phyloP scores from a whole-genome alignment of 1,284 basidiomycete genomes.

The Lignosus rhinocerotis region DNA sequence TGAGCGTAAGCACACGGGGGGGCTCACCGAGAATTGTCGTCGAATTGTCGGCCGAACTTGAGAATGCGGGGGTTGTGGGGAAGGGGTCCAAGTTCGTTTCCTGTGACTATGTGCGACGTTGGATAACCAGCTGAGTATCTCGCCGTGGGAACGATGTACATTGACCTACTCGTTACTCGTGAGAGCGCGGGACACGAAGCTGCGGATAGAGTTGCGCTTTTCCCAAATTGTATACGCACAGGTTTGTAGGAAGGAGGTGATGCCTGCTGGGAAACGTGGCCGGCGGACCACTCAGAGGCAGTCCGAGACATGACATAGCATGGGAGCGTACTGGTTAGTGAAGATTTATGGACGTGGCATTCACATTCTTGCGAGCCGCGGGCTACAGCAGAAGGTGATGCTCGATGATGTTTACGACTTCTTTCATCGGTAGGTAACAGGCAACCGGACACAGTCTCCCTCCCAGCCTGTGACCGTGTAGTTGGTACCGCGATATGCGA shows the following conservation, averaged over 20 bases:
- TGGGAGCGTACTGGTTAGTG: conserved; percentile 1
- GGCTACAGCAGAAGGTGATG: not conserved
- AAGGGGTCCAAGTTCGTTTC: conserved; percentile 2
- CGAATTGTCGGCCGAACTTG: conserved; percentile 19
- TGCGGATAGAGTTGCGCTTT: conserved; percentile 19
- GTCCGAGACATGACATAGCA: conserved; percentile 12
- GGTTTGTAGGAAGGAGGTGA: not conserved
- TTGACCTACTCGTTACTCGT: conserved; percentile 4
- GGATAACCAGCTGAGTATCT: conserved; percentile 12
- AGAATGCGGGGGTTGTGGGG: conserved; percentile 10
- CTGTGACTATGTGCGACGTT: conserved; percentile 8
- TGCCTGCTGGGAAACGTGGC: not conserved
- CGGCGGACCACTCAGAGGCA: conserved; percentile 13
- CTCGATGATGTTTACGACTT: conserved; percentile 2
- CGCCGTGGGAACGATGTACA: conserved; percentile 14
- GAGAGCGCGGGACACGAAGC: conserved; percentile 9
- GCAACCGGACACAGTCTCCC: not conserved
- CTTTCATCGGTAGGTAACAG: conserved; percentile 4
- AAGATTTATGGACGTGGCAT: not conserved
- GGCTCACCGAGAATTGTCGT: conserved; percentile 21
- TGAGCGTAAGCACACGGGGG: conserved; percentile 12
- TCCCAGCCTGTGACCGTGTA: not conserved
- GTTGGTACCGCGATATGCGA: not conserved
- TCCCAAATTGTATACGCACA: conserved; percentile 14
- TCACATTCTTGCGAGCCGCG: not conserved